A percentile compares a stretch with the other conserved stretches of the same genome.
Evolutionary conservation across 176 grass and related monocot genomes (phyloP).

Genomic region (Carex pumila): DNA sequence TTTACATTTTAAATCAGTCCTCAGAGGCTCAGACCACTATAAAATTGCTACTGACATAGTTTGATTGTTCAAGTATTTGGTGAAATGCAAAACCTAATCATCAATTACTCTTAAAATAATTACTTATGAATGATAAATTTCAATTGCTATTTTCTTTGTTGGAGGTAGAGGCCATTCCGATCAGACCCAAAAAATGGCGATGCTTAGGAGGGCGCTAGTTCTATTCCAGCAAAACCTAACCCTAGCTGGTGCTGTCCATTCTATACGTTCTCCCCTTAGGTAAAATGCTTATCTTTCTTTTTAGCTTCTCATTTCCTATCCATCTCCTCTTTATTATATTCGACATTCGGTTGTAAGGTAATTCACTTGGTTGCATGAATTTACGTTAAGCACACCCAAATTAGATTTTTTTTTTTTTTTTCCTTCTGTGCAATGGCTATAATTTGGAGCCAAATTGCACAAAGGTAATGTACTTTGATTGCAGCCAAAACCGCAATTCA

Average conservation of each 20-base stretch:
- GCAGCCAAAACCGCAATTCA: not conserved
- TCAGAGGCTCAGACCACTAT: too few species aligned
- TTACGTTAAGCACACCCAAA: not conserved
- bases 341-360: not conserved
- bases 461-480: not conserved
- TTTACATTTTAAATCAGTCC: too few species aligned
- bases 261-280: constrained; percentile 7
- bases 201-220: constrained; percentile 19
- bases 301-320: not conserved
- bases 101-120: too few species aligned
- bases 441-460: not conserved
- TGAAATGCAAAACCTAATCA: too few species aligned
- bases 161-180: not conserved
- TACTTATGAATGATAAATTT: too few species aligned
- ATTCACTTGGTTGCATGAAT: not conserved
- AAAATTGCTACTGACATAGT: too few species aligned
- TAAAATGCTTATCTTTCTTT: not conserved
- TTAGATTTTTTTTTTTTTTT: not conserved
- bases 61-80: too few species aligned
- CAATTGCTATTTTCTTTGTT: too few species aligned
- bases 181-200: constrained; percentile 13
- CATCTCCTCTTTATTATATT: not conserved
- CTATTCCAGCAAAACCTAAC: constrained; percentile 14
- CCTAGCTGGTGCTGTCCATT: not conserved
- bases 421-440: not conserved